These are phyloP conservation scores for Microbotryomycetes sp. DNA, from an alignment of 1,284 basidiomycete species.

Conservation along the genomic window DNA sequence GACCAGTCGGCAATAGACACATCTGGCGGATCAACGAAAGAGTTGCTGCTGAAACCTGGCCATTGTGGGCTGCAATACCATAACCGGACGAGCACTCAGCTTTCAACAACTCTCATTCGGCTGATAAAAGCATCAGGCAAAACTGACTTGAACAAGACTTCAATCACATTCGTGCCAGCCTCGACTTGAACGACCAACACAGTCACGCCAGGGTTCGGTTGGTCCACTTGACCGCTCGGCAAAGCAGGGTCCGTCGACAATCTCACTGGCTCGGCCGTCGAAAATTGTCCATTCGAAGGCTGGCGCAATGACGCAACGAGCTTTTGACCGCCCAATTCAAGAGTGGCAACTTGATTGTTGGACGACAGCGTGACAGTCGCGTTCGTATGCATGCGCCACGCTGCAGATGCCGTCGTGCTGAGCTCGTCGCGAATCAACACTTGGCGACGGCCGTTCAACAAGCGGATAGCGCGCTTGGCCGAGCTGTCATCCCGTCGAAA, in stretches of 20 bases:
- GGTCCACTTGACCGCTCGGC: constrained; percentile 51
- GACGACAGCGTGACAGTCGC: constrained; percentile 47
- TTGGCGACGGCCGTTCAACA: constrained; percentile 79
- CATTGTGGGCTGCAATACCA: constrained; percentile 80
- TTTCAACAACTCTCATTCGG: constrained; percentile 13
- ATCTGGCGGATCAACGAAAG: constrained; percentile 57
- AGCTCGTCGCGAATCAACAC: constrained; percentile 56
- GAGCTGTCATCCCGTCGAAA: constrained; percentile 45
- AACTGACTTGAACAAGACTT: constrained; percentile 41
- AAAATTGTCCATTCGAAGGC: constrained; percentile 40
- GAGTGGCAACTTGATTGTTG: constrained; percentile 52
- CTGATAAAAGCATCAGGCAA: constrained; percentile 5
- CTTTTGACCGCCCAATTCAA: constrained; percentile 57
- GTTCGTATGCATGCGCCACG: constrained; percentile 86
- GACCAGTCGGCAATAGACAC: constrained; percentile 63
- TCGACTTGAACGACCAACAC: constrained; percentile 69
- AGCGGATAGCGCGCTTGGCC: constrained; percentile 76
- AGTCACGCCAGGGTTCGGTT: constrained; percentile 67
- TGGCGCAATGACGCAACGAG: constrained; percentile 44
- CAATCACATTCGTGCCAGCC: constrained; percentile 52
- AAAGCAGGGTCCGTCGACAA: constrained; percentile 57
- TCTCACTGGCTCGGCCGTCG: constrained; percentile 44
- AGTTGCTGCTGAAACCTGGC: constrained; percentile 53
- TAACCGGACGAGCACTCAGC: constrained; percentile 41
- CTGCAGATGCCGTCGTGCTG: constrained; percentile 14